Conservation (phyloP, 2,329 filamentous ascomycete genomes). For the Exophiala bonariae region DNA sequence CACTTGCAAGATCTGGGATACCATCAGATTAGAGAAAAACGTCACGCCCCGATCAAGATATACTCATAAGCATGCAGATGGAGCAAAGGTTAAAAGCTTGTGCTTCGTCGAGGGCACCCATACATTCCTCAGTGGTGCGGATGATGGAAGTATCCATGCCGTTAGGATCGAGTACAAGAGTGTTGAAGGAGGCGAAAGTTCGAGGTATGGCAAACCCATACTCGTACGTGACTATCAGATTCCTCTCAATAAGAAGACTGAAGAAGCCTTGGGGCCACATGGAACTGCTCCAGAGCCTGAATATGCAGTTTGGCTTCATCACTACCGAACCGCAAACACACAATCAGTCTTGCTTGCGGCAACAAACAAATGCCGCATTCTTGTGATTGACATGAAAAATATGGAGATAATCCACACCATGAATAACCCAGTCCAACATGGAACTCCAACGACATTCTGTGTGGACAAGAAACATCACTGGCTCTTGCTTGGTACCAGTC, state of each 20-base stretch:
- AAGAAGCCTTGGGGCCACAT: slow-evolving; percentile 83
- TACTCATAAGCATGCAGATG: slow-evolving; percentile 73
- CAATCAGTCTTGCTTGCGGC: slow-evolving; percentile 82
- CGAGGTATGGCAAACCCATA: slow-evolving; percentile 75
- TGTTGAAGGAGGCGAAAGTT: slow-evolving; percentile 55
- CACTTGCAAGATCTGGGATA: slow-evolving; percentile 90
- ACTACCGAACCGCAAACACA: slow-evolving; percentile 74
- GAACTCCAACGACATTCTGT: slow-evolving; percentile 87
- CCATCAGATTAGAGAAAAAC: slow-evolving; percentile 83
- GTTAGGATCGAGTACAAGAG: slow-evolving; percentile 74
- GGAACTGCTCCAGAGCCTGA: slow-evolving; percentile 59
- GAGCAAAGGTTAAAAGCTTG: slow-evolving; percentile 73
- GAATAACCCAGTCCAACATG: slow-evolving; percentile 87
- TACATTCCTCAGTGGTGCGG: slow-evolving; percentile 86
- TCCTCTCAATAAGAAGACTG: slow-evolving; percentile 51
- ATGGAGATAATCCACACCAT: slow-evolving; percentile 81
- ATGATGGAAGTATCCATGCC: slow-evolving; percentile 85
- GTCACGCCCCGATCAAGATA: slow-evolving; percentile 83
- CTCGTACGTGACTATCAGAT: slow-evolving; percentile 80
- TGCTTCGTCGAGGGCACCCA: slow-evolving; percentile 94
- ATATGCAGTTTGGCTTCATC: slow-evolving; percentile 85
- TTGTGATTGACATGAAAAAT: slow-evolving; percentile 81
- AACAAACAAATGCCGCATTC: slow-evolving; percentile 79
- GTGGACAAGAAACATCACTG: slow-evolving; percentile 84
- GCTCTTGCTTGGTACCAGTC: slow-evolving; percentile 86